phyloP scores from a whole-genome alignment of 129 eudicot species.

The Pulicaria dysenterica region DNA sequence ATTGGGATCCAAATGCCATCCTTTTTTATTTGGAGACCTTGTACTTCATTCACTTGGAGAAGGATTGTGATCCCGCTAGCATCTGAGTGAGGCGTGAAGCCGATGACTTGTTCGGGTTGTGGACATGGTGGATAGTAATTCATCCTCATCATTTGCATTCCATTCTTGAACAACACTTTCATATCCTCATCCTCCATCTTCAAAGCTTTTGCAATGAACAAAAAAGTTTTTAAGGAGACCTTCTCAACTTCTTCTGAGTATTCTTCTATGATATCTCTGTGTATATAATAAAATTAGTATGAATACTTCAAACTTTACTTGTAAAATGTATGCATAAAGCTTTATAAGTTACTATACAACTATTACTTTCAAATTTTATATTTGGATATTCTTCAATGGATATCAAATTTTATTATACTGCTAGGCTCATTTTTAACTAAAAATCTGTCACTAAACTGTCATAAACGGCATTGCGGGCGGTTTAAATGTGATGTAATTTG shows the following conservation, averaged over 20 bases:
- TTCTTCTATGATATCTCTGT: conserved; percentile 10
- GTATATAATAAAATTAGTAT: no score
- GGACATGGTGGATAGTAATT: conserved; percentile 13
- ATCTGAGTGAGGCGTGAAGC: conserved; percentile 1
- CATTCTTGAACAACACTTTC: neutral
- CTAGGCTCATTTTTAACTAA: no score
- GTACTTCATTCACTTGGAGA: neutral
- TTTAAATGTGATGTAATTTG: no score
- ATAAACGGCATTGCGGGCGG: no score
- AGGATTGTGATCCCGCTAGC: conserved; percentile 6
- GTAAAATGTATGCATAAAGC: no score
- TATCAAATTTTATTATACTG: no score
- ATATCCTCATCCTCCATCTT: conserved; percentile 19
- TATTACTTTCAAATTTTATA: no score
- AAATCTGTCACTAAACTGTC: no score
- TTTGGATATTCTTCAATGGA: no score
- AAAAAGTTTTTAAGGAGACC: neutral
- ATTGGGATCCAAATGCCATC: conserved; percentile 15
- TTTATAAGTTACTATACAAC: no score
- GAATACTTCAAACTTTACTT: no score
- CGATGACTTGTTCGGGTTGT: conserved; percentile 16
- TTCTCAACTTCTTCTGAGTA: conserved; percentile 1
- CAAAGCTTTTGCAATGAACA: conserved; percentile 20
- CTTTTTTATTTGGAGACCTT: conserved; percentile 14
- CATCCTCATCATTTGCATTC: conserved; percentile 11